These are phyloP conservation scores for fission yeast (Schizosaccharomyces pombe) DNA, from an alignment of 805 yeast genomes.

Conservation along the genomic window DNA sequence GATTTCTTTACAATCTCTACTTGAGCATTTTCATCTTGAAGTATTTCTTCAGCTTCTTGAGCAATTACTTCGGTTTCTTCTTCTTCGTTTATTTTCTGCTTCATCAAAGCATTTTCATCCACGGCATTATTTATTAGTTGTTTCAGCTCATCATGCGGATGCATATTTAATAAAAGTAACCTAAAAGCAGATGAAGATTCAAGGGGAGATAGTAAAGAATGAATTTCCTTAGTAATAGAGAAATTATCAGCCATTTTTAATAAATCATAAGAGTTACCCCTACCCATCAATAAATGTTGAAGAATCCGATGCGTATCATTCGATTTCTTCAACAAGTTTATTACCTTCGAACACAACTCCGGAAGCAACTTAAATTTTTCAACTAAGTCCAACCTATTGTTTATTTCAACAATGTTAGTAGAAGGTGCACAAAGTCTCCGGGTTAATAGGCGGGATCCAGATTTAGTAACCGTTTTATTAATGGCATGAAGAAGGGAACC, in stretches of 20 bases:
- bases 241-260: slow-evolving; percentile 23
- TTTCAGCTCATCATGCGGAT: slow-evolving; percentile 12
- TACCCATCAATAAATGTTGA: slow-evolving; percentile 18
- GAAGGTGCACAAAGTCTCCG: slow-evolving; percentile 65
- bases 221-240: slow-evolving; percentile 5
- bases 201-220: neutral
- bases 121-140: slow-evolving; percentile 21
- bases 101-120: slow-evolving; percentile 17
- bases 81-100: slow-evolving; percentile 7
- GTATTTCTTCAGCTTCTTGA: neutral
- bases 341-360: slow-evolving; percentile 30
- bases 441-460: slow-evolving; percentile 58
- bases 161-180: neutral
- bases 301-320: slow-evolving; percentile 21
- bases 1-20: neutral
- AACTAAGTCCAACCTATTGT: slow-evolving; percentile 31
- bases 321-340: slow-evolving; percentile 33
- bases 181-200: neutral
- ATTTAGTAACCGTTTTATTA: slow-evolving; percentile 49
- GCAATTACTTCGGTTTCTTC: slow-evolving; percentile 7
- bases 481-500: slow-evolving; percentile 34
- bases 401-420: slow-evolving; percentile 31
- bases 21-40: neutral
- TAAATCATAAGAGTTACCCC: slow-evolving; percentile 24
- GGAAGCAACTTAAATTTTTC: slow-evolving; percentile 20